Conservation (phyloP, 352 stramenopile genomes). For the Thraustochytrium striatum region DNA sequence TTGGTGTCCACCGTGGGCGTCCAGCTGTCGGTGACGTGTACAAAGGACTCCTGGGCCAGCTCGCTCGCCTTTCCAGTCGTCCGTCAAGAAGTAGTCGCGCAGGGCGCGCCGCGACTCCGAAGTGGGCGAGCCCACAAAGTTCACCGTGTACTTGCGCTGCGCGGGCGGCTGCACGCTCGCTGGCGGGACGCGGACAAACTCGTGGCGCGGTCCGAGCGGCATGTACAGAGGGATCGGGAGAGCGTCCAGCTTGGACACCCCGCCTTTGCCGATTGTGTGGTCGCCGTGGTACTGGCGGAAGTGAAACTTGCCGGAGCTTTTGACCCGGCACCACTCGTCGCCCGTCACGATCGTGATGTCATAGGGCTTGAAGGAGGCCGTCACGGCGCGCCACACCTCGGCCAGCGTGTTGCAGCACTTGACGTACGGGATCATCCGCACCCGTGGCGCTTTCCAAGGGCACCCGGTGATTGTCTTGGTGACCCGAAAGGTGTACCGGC, state of each 20-base stretch:
- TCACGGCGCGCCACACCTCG: not conserved
- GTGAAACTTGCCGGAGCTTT: slow-evolving; percentile 27
- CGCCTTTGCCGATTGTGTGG: not conserved
- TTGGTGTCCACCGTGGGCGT: slow-evolving; percentile 12
- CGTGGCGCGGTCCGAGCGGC: slow-evolving; percentile 29
- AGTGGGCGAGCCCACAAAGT: slow-evolving; percentile 45
- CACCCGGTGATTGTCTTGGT: slow-evolving; percentile 13
- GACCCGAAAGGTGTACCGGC: slow-evolving; percentile 29
- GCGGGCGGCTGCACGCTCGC: not conserved
- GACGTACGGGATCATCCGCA: slow-evolving; percentile 45
- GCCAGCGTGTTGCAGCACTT: slow-evolving; percentile 43
- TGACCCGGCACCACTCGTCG: slow-evolving; percentile 40
- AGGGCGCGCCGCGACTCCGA: slow-evolving; percentile 11
- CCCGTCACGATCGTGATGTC: slow-evolving; percentile 48
- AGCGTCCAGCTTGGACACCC: slow-evolving; percentile 6
- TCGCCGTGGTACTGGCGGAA: slow-evolving; percentile 43
- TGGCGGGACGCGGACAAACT: slow-evolving; percentile 14
- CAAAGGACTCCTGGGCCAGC: slow-evolving; percentile 7
- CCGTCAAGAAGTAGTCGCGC: slow-evolving; percentile 33
- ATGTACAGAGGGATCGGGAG: slow-evolving; percentile 19
- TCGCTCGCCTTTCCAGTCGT: slow-evolving; percentile 10
- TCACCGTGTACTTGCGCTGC: slow-evolving; percentile 18
- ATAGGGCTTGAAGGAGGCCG: slow-evolving; percentile 26
- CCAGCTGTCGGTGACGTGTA: slow-evolving; percentile 47
- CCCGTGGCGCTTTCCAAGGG: not conserved